Conservation (phyloP, 306 rosid genomes). For the Inga leiocalycina region DNA sequence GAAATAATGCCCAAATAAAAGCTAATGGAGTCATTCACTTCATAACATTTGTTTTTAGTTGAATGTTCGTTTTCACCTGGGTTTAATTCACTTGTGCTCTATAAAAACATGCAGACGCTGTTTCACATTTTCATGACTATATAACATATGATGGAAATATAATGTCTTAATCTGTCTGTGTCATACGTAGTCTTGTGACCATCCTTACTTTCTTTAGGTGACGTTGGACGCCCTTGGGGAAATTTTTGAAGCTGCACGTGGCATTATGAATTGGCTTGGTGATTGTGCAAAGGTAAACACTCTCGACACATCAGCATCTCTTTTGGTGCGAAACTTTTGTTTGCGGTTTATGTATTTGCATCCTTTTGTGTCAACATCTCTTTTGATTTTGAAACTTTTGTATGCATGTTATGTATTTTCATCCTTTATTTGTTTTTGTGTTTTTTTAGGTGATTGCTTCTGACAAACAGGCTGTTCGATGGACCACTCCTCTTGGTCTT, state of each 20-base stretch:
- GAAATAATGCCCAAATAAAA: background rate
- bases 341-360: slow-evolving; percentile 18
- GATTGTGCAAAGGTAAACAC: slow-evolving; percentile 80
- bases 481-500: slow-evolving; percentile 95
- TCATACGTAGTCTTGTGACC: background rate
- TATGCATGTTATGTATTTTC: too few relatives aligned
- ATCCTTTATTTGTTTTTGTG: background rate
- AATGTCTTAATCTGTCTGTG: too few relatives aligned
- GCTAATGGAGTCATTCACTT: slow-evolving; percentile 3
- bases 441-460: slow-evolving; percentile 67
- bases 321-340: slow-evolving; percentile 13
- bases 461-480: slow-evolving; percentile 80
- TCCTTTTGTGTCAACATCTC: background rate
- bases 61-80: background rate
- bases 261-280: slow-evolving; percentile 85
- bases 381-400: slow-evolving; percentile 19
- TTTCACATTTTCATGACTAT: background rate
- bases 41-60: background rate
- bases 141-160: background rate
- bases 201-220: slow-evolving; percentile 49
- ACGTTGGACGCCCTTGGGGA: slow-evolving; percentile 91
- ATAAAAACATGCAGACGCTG: background rate
- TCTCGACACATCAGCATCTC: slow-evolving; percentile 5
- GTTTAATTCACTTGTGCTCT: background rate
- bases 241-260: slow-evolving; percentile 88